These are phyloP conservation scores for Botrytis aclada DNA, from an alignment of 2,329 filamentous ascomycete genomes.

Conservation along the genomic window DNA sequence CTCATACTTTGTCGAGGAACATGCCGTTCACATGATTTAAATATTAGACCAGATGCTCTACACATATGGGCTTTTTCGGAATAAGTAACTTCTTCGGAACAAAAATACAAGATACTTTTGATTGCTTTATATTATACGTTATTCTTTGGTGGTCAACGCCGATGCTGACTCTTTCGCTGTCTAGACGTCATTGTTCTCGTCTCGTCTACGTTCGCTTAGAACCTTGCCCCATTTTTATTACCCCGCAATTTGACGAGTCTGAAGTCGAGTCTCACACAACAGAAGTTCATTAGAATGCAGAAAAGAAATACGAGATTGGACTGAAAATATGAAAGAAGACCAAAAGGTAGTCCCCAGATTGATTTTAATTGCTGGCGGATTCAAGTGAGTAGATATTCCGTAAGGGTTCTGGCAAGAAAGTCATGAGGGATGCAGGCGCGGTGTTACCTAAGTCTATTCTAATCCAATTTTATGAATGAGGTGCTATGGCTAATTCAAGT, in stretches of 20 bases:
- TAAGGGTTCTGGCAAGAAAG: neutral
- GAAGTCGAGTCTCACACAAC: neutral
- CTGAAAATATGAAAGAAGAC: neutral
- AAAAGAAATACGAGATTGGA: rapidly evolving
- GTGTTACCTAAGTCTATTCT: neutral
- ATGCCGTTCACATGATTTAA: no score
- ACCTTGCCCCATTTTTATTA: neutral
- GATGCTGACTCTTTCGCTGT: neutral
- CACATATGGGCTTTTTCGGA: neutral
- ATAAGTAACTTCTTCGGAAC: neutral
- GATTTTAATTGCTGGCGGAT: neutral
- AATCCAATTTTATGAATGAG: neutral
- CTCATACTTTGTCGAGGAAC: neutral
- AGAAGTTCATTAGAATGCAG: neutral
- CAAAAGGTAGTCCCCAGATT: no score
- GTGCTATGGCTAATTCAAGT: neutral
- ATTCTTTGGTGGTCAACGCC: neutral
- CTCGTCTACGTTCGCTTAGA: neutral
- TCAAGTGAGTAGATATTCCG: no score
- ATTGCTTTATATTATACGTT: neutral
- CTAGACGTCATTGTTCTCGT: neutral
- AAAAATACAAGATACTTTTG: neutral
- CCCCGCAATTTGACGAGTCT: neutral
- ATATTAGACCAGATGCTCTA: no score
- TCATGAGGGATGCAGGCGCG: no score